Base-by-base conservation (phyloP, 2,329 filamentous ascomycete species). In the Arthrinium phaeospermum region DNA sequence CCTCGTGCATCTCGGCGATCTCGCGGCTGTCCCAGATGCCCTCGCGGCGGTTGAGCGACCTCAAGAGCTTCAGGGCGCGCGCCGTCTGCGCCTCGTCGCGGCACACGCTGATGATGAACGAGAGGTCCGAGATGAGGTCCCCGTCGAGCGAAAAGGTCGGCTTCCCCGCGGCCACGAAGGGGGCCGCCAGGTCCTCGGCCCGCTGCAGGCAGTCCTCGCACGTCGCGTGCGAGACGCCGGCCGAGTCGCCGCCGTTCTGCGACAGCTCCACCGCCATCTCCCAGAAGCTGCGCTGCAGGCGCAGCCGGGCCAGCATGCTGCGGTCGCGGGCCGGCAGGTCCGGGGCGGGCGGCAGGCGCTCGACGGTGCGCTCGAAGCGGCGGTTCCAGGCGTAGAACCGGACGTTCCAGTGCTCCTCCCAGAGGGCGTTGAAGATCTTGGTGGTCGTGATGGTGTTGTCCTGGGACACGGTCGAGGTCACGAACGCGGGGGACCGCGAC, bases 21-120 rank as follows among this genome's bases (percentile, higher is more conserved):
- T 69, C 67, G 67, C 27, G 27, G 67, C 67, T 69, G 67, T 69
- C 67, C 67, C 67, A 69, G 67, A 69, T 49, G 67, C 67, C 67
- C 67, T 69, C 67, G 45, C 67, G 67, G 67, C 67, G 67, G 67
- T 69, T 46, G 67, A 69, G 67, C 8, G 67, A 22, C 0, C 45
- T 16, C 27, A 69, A 16, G 10, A 69, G 45, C 3, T 4, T 3
- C 45, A 49, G 2, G 3, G 45, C 67, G 45, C 67, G 67, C 2
- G 13, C 45, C 45, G 14, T 27, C 19, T 47, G 67, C 16, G 2
- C 8, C 16, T 16, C 16, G 10, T 44, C 67, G 1, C 19, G 27
- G 22, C 27, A 22, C 67, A 49, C 47, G 12, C 19, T 49, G 67
- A 69, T 24, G 67, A 69, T 46, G 45, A 69, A 49, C 19, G 27